Conservation (phyloP, 768 basidiomycete genomes). For the Tulasnella sp. region DNA sequence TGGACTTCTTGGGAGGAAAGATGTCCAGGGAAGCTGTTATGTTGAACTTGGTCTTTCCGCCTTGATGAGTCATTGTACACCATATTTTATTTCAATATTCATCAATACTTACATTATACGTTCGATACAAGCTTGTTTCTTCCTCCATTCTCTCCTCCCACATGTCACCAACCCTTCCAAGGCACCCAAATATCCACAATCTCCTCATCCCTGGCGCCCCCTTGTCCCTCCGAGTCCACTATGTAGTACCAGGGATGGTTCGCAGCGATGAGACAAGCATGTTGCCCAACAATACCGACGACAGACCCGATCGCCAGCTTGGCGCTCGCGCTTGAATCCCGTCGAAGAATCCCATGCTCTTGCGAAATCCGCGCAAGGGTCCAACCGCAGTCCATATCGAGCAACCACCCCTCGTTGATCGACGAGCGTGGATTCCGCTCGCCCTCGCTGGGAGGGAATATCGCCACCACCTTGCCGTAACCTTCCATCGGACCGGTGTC, state of each 20-base stretch:
- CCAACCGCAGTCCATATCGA: conserved; percentile 30
- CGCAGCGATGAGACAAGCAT: conserved; percentile 79
- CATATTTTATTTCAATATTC: no score
- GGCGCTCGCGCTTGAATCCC: conserved; percentile 21
- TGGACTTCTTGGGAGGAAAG: no score
- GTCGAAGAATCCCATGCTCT: conserved; percentile 68
- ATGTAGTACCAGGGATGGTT: conserved; percentile 81
- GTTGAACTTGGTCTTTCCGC: no score
- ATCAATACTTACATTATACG: no score
- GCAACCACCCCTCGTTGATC: not conserved
- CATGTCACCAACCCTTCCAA: conserved; percentile 78
- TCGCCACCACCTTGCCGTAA: conserved; percentile 60
- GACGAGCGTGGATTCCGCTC: not conserved
- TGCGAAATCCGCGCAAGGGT: conserved; percentile 37
- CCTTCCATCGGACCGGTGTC: conserved; percentile 70
- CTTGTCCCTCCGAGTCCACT: conserved; percentile 53
- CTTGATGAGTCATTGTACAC: no score
- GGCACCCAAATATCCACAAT: conserved; percentile 83
- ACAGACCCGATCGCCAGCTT: conserved; percentile 54
- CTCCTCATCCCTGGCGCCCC: conserved; percentile 40
- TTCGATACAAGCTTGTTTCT: no score
- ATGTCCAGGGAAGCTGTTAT: no score
- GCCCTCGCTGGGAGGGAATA: not conserved
- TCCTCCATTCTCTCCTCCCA: no score
- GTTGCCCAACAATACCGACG: conserved; percentile 75